A percentile compares a stretch with the other conserved stretches of the same genome.
Conservation (phyloP, 2,329 filamentous ascomycete species). For the Alternaria arbusti region DNA sequence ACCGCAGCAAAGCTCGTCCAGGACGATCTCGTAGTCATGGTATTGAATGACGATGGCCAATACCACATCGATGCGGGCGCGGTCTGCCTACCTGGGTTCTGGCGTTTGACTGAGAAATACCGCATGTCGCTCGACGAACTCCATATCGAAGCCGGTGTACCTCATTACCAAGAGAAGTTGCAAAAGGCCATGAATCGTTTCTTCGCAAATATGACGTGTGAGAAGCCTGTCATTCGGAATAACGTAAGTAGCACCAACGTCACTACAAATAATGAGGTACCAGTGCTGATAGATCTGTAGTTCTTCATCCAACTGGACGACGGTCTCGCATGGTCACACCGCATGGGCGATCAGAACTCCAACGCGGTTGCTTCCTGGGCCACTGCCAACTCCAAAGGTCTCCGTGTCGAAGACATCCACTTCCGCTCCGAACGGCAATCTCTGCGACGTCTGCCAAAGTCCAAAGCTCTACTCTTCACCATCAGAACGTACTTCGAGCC, state of each 20-base stretch:
- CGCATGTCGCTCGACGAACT: constrained; percentile 1
- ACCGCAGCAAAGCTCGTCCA: not conserved
- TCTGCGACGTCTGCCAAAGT: not conserved
- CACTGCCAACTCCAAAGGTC: not conserved
- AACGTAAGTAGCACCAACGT: not conserved
- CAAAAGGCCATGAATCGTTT: constrained; percentile 4
- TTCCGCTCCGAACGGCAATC: not conserved
- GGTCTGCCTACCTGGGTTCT: constrained; percentile 1
- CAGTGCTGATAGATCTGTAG: not conserved
- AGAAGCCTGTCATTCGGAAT: not conserved
- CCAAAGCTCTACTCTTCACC: not conserved
- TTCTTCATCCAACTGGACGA: constrained; percentile 4
- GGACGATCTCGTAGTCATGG: constrained; percentile 1
- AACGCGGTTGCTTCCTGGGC: not conserved
- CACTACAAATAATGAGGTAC: not conserved
- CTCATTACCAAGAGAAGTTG: not conserved
- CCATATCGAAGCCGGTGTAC: constrained; percentile 1
- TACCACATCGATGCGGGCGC: constrained; percentile 4
- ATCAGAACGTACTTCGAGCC: constrained; percentile 3
- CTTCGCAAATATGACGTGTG: constrained; percentile 2
- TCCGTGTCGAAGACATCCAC: constrained; percentile 1
- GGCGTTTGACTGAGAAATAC: constrained; percentile 1
- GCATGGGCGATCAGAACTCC: constrained; percentile 1
- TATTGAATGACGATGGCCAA: not conserved
- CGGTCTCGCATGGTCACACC: constrained; percentile 1